Base-by-base conservation (phyloP, 2,329 filamentous ascomycete species). In the Pyrenophora teres region DNA sequence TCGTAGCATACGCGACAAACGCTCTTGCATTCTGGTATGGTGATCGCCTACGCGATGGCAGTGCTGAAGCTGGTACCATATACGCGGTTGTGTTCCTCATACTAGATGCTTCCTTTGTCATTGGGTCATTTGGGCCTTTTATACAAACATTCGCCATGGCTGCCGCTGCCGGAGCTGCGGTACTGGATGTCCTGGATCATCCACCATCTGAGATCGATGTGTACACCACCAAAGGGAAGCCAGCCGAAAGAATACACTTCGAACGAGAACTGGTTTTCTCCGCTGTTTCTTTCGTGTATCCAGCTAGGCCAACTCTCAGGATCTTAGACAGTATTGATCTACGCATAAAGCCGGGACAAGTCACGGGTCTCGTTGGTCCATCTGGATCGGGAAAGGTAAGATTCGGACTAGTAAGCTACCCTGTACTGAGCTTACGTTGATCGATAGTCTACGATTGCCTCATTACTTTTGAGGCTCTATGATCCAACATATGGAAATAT, bases 21-120 rank as follows among this genome's bases (percentile, higher is more conserved):
- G 77, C 71, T 6, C 62, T 80, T 30, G 77, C 77, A 0, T 80
- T 79, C 43, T 80, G 73, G 66, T 70, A 78, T 18, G 77, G 77
- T 8, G 61, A 71, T 40, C 65, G 58, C 19, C 46, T 71, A 31
- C 61, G 68, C 15, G 21, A 60, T 19, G 62, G 58, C 13, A 63
- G 60, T 50, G 65, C 63, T 2, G 68, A 71, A 52, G 80, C 79
- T 21, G 80, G 80, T 30, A 81, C 80, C 1, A 76, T 85, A 13
- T 87, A 87, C 59, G 85, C 84, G 0, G 84, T 87, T 25, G 83
- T 87, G 10, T 84, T 87, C 46, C 74, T 87, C 25, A 81, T 87
- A 9, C 77, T 87, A 1, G 85, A 87, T 57, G 83, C 83, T 21
- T 84, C 83, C 7, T 82, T 88, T 41, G 79, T 87, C 30, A 76